A percentile compares a stretch with the other conserved stretches of the same genome.
Evolutionary conservation across 2,329 filamentous ascomycete species (phyloP).

Genomic region (Diaporthe citrichinensis): DNA sequence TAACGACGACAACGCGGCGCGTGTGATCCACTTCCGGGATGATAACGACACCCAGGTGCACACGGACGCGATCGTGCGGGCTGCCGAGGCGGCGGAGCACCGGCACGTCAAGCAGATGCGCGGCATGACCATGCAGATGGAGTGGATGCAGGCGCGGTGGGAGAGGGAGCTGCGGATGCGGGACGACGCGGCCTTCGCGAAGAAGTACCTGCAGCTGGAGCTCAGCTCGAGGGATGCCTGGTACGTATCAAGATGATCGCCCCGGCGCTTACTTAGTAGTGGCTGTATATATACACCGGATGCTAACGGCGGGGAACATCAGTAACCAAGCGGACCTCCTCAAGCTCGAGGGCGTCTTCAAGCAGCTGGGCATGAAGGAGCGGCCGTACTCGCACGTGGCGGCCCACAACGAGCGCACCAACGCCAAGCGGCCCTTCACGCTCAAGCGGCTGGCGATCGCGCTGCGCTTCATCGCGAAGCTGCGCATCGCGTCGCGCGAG

Average conservation of each 20-base stretch:
- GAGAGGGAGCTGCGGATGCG: constrained; percentile 86
- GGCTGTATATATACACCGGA: constrained; percentile 2
- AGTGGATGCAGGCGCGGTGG: constrained; percentile 88
- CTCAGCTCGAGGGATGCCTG: constrained; percentile 90
- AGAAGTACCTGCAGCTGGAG: constrained; percentile 84
- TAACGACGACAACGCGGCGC: constrained; percentile 40
- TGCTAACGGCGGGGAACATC: constrained; percentile 36
- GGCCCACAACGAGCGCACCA: constrained; percentile 18
- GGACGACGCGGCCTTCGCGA: constrained; percentile 85
- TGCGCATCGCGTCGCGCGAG: constrained; percentile 60
- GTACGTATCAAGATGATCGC: constrained; percentile 69
- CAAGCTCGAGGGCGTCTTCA: constrained; percentile 87
- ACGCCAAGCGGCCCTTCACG: constrained; percentile 52
- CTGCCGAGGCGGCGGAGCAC: constrained; percentile 74
- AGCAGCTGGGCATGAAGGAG: constrained; percentile 61
- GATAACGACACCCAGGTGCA: constrained; percentile 61
- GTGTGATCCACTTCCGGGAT: constrained; percentile 43
- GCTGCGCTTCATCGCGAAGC: constrained; percentile 67
- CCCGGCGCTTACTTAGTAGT: constrained; percentile 14
- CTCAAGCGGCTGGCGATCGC: constrained; percentile 62
- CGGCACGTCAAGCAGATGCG: constrained; percentile 82
- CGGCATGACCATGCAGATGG: constrained; percentile 89
- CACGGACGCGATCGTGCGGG: constrained; percentile 71
- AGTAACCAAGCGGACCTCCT: constrained; percentile 94
- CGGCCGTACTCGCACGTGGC: constrained; percentile 42